Base-by-base conservation (phyloP, 2,329 filamentous ascomycete genomes). In the Fusarium nurragi region DNA sequence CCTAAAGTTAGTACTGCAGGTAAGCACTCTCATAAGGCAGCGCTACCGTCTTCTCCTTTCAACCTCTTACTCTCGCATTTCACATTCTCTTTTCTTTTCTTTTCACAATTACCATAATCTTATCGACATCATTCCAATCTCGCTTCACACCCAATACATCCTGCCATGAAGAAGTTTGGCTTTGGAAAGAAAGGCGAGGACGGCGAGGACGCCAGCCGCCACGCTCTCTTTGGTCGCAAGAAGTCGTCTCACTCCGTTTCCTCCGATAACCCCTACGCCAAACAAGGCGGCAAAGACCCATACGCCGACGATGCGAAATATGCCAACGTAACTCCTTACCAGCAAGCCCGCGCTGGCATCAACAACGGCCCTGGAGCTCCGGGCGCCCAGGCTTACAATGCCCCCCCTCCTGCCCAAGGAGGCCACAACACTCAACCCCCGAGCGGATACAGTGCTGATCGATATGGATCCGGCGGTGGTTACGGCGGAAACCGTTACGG, bases 131-230 rank as follows among this genome's bases (percentile, higher is more conserved):
- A 57, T 14, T 18, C 44, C 37, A 56, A 38, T 38, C 40, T 34
- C 16, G 12, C 43, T 41, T 34, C 45, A 32, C 6, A 51, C 19
- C 25, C 45, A 37, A 48, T 30, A 25, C 21, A 51, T 37, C 34
- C 46, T 25, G 53, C 61, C 62, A 89, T 89, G 86, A 85, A 83
- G 78, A 87, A 85, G 69, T 87, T 88, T 68, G 83, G 84, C 45
- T 83, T 87, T 65, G 80, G 84, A 64, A 86, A 83, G 77, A 88
- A 86, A 72, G 75, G 74, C 45, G 79, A 82, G 50, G 83, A 84
- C 49, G 76, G 74, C 67, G 83, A 84, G 57, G 80, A 84, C 40
- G 72, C 77, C 52, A 82, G 76, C 66, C 81, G 83, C 54, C 77
- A 78, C 65, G 82, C 84, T 41, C 79, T 86, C 48, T 86, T 87